These are phyloP conservation scores for Hirschfeldia incana DNA, from an alignment of 345 rosid species.

Conservation along the genomic window DNA sequence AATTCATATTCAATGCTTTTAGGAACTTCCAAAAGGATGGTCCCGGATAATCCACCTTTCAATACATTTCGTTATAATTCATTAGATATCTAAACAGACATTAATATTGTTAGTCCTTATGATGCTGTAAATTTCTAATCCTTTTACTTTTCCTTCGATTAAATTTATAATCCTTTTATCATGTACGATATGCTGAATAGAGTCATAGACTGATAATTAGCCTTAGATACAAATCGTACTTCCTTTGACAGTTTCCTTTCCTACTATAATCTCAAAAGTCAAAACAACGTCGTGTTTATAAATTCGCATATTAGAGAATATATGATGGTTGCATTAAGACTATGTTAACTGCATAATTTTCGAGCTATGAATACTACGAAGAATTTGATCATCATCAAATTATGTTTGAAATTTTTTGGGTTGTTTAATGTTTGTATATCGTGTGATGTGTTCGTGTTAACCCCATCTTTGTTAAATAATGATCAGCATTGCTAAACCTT, in stretches of 20 bases:
- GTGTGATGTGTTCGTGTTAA: not conserved
- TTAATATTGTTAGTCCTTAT: slow-evolving; percentile 4
- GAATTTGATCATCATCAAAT: not conserved
- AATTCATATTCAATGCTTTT: slow-evolving; percentile 37
- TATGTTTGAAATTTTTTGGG: not conserved
- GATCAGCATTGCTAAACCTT: not conserved
- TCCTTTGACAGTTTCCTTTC: not conserved
- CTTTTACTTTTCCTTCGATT: not conserved
- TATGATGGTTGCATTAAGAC: not conserved
- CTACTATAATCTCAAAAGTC: not conserved
- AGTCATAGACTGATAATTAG: not conserved
- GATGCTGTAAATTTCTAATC: slow-evolving; percentile 11
- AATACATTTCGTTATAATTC: slow-evolving; percentile 26
- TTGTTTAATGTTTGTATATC: not conserved
- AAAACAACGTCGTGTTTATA: not conserved
- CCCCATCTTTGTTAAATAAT: not conserved
- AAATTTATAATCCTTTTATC: slow-evolving; percentile 3
- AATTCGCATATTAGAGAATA: not conserved
- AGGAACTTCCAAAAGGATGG: slow-evolving; percentile 45
- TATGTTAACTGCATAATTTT: not conserved
- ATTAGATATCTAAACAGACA: slow-evolving; percentile 41
- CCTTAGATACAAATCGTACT: not conserved
- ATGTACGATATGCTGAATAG: not conserved
- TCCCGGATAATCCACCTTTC: slow-evolving; percentile 38
- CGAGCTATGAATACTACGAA: not conserved